Evolutionary conservation across 2,329 filamentous ascomycete species (phyloP), one percentile per base, ranked within the genome.

Genomic region (Hirsutella minnesotensis): DNA sequence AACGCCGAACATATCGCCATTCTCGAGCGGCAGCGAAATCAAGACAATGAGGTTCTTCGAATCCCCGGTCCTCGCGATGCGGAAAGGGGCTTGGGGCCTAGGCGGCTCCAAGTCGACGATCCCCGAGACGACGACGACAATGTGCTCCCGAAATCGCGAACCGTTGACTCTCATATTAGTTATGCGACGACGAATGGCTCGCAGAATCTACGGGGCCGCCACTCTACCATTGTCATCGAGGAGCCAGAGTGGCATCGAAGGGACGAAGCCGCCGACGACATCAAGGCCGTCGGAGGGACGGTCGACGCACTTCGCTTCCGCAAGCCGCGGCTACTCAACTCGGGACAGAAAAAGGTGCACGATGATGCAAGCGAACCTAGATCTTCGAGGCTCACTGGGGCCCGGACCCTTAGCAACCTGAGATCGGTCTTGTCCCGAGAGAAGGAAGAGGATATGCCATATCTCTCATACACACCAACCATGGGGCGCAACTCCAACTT

Each of bases 401-500:
- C 72, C 2, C 68, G 68, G 35, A 83, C 79, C 0, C 63, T 80
- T 20, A 73, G 68, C 39, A 79, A 67, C 44, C 69, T 89, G 49
- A 71, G 72, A 45, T 72, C 69, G 1, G 74, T 64, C 9, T 63
- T 73, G 43, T 73, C 73, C 13, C 68, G 76, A 20, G 73, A 75
- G 35, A 70, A 71, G 47, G 57, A 62, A n/a, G 65, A 65, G 2
- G 71, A 79, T 27, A 84, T 86, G 67, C 92, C 92, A 0, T 98
- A 98, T 60, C 74, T 98, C 41, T 95, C 87, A 60, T 96, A 87
- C 76, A 82, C 89, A 46, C 87, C 92, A 2, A 98, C 92, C 0
- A 76, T 95, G 42, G 90, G 84, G 20, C 80, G 92, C 48, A 98
- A 98, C 60, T 96, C 90, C 10, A 83, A 86, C 31, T 98, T 96